phyloP scores from a whole-genome alignment of 768 basidiomycete genomes.

The Tulasnella sp. region DNA sequence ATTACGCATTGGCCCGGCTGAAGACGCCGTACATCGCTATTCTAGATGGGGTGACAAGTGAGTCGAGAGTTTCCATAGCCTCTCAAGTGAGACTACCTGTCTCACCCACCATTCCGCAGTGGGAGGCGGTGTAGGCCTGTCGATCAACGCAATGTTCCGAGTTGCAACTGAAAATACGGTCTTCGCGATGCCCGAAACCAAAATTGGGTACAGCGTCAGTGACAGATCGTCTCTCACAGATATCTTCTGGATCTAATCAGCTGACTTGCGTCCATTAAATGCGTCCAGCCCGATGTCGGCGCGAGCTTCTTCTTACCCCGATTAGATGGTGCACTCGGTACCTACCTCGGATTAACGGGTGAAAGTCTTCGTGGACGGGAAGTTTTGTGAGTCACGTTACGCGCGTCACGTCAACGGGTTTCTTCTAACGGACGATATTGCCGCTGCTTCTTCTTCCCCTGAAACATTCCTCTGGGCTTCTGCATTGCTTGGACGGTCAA shows the following conservation, averaged over 20 bases:
- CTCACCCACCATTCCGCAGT: slow-evolving; percentile 47
- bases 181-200: slow-evolving; percentile 97
- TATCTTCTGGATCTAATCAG: slow-evolving; percentile 8
- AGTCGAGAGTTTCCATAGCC: slow-evolving; percentile 38
- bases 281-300: slow-evolving; percentile 74
- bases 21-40: slow-evolving; percentile 88
- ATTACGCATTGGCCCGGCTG: slow-evolving; percentile 64
- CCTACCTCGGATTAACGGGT: slow-evolving; percentile 88
- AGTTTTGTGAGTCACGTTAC: slow-evolving; percentile 64
- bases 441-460: slow-evolving; percentile 18
- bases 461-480: background rate
- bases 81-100: slow-evolving; percentile 4
- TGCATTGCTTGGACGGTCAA: slow-evolving; percentile 8
- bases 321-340: slow-evolving; percentile 86
- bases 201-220: slow-evolving; percentile 64
- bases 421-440: slow-evolving; percentile 17
- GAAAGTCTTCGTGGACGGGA: slow-evolving; percentile 68
- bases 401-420: slow-evolving; percentile 4
- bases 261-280: slow-evolving; percentile 33
- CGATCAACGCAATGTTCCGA: slow-evolving; percentile 78
- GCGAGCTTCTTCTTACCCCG: slow-evolving; percentile 84
- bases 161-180: slow-evolving; percentile 89
- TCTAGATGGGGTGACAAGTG: slow-evolving; percentile 89
- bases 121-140: slow-evolving; percentile 93
- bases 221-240: slow-evolving; percentile 8